Evolutionary conservation across 306 rosid species (phyloP).

Genomic region (Ochetophila trinervis): DNA sequence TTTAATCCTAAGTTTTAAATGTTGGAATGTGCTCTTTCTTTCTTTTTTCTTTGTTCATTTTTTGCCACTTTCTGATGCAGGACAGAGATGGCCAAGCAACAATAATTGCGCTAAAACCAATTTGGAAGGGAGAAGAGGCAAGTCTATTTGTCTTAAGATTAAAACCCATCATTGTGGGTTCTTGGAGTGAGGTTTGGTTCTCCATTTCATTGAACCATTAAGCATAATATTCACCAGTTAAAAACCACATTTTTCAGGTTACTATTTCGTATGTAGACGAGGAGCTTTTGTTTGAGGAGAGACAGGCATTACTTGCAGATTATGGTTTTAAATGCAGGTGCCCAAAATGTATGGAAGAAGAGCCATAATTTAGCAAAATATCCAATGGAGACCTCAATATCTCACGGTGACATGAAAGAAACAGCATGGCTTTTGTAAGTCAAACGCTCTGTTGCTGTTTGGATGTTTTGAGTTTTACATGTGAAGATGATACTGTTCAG

Average conservation of each 20-base stretch:
- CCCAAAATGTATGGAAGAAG: constrained; percentile 59
- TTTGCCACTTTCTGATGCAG: constrained; percentile 37
- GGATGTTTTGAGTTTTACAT: too few relatives aligned
- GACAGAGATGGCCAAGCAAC: constrained; percentile 96
- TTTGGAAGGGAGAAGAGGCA: constrained; percentile 86
- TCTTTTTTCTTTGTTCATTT: neutral
- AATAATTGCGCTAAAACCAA: constrained; percentile 57
- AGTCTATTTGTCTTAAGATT: neutral
- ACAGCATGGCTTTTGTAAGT: neutral
- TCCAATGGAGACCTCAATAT: neutral
- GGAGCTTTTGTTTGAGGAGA: constrained; percentile 68
- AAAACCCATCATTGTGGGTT: neutral
- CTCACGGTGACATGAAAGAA: neutral
- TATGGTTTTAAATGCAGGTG: constrained; percentile 80
- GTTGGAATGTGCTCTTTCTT: too few relatives aligned
- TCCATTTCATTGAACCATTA: neutral
- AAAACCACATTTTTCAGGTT: constrained; percentile 51
- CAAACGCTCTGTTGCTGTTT: too few relatives aligned
- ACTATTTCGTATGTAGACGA: constrained; percentile 89
- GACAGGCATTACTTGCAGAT: constrained; percentile 83
- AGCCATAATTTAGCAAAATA: constrained; percentile 7
- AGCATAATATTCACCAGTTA: constrained; percentile 12
- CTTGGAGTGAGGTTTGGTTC: neutral
- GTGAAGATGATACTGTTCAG: too few relatives aligned
- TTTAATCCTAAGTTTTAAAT: too few relatives aligned